Conservation (phyloP, 2,329 filamentous ascomycete species). For the Fusarium buharicum region DNA sequence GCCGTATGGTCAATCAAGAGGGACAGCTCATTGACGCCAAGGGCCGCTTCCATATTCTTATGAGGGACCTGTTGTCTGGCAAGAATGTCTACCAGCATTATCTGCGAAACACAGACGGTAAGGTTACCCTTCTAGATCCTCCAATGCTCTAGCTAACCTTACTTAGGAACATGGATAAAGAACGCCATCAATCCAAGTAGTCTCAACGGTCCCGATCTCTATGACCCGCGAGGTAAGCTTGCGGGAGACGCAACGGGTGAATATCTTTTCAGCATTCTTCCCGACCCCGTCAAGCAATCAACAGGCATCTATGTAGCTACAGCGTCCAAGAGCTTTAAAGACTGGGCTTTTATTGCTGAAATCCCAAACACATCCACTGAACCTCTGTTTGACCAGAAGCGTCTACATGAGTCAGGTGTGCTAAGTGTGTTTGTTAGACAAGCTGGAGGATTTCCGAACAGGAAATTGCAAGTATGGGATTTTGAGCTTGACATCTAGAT, state of each 20-base stretch:
- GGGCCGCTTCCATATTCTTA: slow-evolving; percentile 26
- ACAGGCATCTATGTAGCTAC: slow-evolving; percentile 25
- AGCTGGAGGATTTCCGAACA: slow-evolving; percentile 13
- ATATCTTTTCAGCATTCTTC: slow-evolving; percentile 23
- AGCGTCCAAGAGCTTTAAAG: slow-evolving; percentile 7
- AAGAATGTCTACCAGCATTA: slow-evolving; percentile 31
- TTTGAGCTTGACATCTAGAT: slow-evolving; percentile 24
- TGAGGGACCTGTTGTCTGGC: slow-evolving; percentile 26
- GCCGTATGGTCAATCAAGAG: slow-evolving; percentile 35
- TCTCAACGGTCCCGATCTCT: slow-evolving; percentile 28
- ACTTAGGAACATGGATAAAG: slow-evolving; percentile 20
- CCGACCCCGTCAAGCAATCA: not conserved
- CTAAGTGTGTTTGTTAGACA: slow-evolving; percentile 30
- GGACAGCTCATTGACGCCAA: slow-evolving; percentile 26
- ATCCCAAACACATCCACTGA: slow-evolving; percentile 29
- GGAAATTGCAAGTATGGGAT: slow-evolving; percentile 35
- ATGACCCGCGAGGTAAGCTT: slow-evolving; percentile 32
- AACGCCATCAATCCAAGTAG: slow-evolving; percentile 21
- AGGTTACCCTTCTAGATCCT: accelerated
- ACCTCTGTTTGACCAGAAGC: slow-evolving; percentile 19
- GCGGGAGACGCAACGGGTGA: slow-evolving; percentile 24
- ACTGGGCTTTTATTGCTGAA: slow-evolving; percentile 16
- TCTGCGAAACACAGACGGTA: slow-evolving; percentile 10
- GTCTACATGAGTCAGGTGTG: slow-evolving; percentile 14
- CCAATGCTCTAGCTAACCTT: accelerated